Evolutionary conservation across 192 early-diverging fungal genomes (phyloP).

Genomic region (Coemansia aciculifera): DNA sequence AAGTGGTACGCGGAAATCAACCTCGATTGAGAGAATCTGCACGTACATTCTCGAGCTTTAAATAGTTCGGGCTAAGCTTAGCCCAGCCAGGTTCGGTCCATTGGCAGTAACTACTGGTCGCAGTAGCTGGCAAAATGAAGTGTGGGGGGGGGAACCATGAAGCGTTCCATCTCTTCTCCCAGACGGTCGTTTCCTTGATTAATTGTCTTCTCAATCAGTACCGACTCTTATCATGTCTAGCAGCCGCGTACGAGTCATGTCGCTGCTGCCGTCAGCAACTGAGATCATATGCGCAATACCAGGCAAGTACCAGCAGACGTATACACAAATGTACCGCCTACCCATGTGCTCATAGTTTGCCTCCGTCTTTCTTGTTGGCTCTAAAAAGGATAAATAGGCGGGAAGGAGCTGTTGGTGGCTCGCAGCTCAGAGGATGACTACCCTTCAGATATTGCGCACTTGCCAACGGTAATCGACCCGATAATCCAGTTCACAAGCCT

Average conservation of each 20-base stretch:
- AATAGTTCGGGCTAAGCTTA: neutral
- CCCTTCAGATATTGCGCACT: conserved; percentile 9
- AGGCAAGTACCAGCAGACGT: conserved; percentile 4
- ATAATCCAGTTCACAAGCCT: conserved; percentile 12
- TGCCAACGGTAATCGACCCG: conserved; percentile 17
- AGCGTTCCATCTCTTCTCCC: neutral
- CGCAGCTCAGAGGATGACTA: conserved; percentile 24
- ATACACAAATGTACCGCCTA: neutral
- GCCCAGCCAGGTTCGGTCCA: neutral
- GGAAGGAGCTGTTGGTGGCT: conserved; percentile 18
- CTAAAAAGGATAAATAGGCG: neutral
- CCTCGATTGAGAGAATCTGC: neutral
- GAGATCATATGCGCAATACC: conserved; percentile 23
- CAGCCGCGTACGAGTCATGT: conserved; percentile 5
- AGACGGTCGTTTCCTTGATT: neutral
- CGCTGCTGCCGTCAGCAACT: conserved; percentile 22
- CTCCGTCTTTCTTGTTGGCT: neutral
- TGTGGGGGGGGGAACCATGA: neutral
- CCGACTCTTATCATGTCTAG: neutral
- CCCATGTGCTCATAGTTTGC: neutral
- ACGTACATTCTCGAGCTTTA: neutral
- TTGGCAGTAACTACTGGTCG: neutral
- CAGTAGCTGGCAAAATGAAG: neutral
- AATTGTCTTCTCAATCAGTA: neutral
- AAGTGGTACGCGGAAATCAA: neutral